phyloP scores from a whole-genome alignment of 495 filamentous ascomycete genomes.

The Tuber aestivum region DNA sequence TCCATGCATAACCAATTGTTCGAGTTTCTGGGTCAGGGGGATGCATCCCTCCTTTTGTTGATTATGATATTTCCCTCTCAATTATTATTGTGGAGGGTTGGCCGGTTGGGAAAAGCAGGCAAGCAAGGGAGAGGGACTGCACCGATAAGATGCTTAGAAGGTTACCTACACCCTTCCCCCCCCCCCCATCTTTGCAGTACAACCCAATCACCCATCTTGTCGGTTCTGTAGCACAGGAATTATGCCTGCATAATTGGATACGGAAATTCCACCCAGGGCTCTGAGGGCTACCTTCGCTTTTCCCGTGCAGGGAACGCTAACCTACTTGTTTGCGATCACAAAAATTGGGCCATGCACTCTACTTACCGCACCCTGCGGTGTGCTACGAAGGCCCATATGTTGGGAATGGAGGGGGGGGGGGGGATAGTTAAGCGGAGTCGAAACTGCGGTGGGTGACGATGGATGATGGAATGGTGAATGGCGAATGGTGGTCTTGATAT shows the following conservation, averaged over 20 bases:
- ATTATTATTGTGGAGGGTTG: background rate
- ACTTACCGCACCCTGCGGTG: background rate
- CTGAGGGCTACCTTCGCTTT: background rate
- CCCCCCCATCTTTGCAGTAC: background rate
- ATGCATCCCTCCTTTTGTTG: background rate
- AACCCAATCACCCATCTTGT: background rate
- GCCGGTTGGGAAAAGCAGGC: background rate
- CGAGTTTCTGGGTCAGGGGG: slow-evolving; percentile 2
- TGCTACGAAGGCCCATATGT: background rate
- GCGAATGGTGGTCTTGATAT: background rate
- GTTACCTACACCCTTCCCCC: background rate
- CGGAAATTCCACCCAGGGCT: background rate
- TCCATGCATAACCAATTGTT: slow-evolving; percentile 1
- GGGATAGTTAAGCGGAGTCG: background rate
- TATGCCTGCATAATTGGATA: background rate
- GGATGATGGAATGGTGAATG: background rate
- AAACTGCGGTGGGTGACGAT: background rate
- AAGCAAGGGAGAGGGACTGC: background rate
- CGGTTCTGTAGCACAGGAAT: background rate
- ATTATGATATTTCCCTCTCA: background rate
- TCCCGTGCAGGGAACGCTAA: background rate
- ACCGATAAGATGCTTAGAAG: slow-evolving; percentile 6
- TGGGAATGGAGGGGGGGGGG: no score
- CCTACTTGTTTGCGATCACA: background rate
- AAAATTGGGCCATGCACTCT: background rate